Evolutionary conservation across 2,329 filamentous ascomycete genomes (phyloP).

Genomic region (Rutstroemia sp.): DNA sequence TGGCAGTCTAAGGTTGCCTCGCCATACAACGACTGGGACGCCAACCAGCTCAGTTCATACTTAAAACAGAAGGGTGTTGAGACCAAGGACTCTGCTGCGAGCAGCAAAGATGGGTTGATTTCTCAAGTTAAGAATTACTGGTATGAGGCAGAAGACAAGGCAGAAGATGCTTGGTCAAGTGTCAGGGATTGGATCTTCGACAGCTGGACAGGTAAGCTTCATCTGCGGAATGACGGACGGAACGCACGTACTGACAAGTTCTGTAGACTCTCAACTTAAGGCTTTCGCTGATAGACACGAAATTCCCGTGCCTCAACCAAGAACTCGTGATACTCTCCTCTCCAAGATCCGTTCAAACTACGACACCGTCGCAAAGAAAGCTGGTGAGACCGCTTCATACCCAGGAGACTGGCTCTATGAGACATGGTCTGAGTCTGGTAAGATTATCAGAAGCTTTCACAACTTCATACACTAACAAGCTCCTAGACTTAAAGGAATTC

Average conservation of each 20-base stretch:
- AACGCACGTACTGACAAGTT: background rate
- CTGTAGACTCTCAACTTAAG: constrained; percentile 87
- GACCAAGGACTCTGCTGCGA: constrained; percentile 56
- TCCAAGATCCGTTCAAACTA: constrained; percentile 74
- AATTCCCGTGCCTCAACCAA: constrained; percentile 79
- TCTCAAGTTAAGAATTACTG: constrained; percentile 64
- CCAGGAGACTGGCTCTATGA: constrained; percentile 93
- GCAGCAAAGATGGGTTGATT: constrained; percentile 62
- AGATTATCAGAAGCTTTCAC: background rate
- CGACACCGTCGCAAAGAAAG: constrained; percentile 65
- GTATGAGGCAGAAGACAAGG: constrained; percentile 73
- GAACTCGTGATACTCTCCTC: constrained; percentile 74
- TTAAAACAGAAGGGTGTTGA: constrained; percentile 65
- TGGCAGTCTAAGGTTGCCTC: constrained; percentile 73
- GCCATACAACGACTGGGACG: constrained; percentile 73
- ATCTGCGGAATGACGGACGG: background rate
- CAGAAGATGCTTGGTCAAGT: constrained; percentile 61
- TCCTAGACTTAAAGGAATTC: constrained; percentile 78
- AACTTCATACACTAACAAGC: constrained; percentile 11
- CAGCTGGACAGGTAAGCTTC: constrained; percentile 37
- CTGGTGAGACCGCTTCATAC: constrained; percentile 72
- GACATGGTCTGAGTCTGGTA: constrained; percentile 71
- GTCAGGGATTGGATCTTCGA: constrained; percentile 92
- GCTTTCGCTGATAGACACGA: constrained; percentile 82
- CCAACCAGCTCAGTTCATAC: constrained; percentile 58